Base-by-base conservation (phyloP, 202 grass and related monocot genomes). In the Tripidium arundinaceum region DNA sequence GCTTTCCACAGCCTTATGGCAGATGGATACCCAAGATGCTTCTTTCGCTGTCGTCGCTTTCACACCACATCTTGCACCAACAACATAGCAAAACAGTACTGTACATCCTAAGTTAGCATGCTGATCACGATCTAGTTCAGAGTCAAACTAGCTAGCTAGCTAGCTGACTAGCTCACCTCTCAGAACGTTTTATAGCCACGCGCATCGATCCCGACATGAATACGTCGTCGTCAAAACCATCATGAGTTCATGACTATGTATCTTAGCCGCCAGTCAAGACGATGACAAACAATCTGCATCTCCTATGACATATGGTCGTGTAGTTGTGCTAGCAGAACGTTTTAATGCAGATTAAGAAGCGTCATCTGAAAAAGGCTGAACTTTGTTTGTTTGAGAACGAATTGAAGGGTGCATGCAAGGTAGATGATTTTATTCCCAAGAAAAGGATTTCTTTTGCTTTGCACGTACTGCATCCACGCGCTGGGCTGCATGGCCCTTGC, bases 371-470 rank as follows among this genome's bases (percentile, higher is more conserved):
- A 71, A 62, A 69, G 36, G 3, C n/a, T 69, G 27, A 21, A 11
- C 29, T 57, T 52, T 55, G 18, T 76, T 78, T 71, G 28, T 29
- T 22, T 68, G 65, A 65, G 11, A 43, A 26, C 38, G 10, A 71
- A 84, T 46, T 46, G 43, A 5, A 46, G 43, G 43, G n/a, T 46
- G 57, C 57, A 34, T 37, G 72, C 72, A 78, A 47, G 42, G 41
- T 65, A 70, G 7, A 70, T 77, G 77, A 69, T 91, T 69, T 84
- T 85, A 62, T 87, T 91, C 77, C 50, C 81, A 91, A 87, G 89
- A 67, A 91, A 87, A 74, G 85, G 81, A 90, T 90, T 84, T 84
- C 72, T 81, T 87, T 85, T 57, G 75, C 87, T 86, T 89, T 90
- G 85, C 79, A 82, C 62, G 72, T 74, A 89, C 74, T 31, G 79